These are phyloP conservation scores for Yamadazyma endophytica DNA, from an alignment of 805 yeast genomes.

Conservation along the genomic window DNA sequence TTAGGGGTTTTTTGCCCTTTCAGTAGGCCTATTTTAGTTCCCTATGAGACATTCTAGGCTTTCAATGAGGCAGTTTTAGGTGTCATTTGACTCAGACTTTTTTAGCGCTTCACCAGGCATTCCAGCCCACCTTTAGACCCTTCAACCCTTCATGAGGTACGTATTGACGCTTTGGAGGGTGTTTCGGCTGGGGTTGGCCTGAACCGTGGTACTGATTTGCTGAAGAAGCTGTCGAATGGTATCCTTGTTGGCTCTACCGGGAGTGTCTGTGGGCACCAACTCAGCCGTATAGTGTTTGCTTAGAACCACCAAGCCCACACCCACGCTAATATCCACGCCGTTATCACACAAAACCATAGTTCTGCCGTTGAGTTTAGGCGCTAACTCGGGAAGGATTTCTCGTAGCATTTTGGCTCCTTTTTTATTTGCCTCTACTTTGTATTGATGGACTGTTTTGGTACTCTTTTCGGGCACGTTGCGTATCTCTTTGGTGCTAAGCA, in stretches of 20 bases:
- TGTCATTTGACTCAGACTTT: too few species aligned
- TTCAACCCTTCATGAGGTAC: constrained; percentile 9
- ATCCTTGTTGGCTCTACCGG: constrained; percentile 38
- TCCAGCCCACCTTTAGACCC: too few species aligned
- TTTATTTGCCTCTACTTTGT: constrained; percentile 39
- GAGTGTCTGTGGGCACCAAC: too few species aligned
- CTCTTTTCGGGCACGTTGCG: constrained; percentile 7
- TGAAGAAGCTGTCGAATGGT: constrained; percentile 55
- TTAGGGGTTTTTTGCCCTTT: neutral
- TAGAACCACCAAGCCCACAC: constrained; percentile 52
- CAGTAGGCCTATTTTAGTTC: neutral
- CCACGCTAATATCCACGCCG: constrained; percentile 65
- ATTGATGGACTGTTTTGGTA: constrained; percentile 9
- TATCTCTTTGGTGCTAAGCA: constrained; percentile 18
- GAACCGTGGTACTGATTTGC: constrained; percentile 41
- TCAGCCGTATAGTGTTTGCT: constrained; percentile 45
- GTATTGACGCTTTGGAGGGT: constrained; percentile 70
- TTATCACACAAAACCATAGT: constrained; percentile 53
- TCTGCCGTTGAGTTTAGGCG: constrained; percentile 15
- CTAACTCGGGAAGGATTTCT: constrained; percentile 39
- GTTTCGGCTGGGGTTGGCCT: constrained; percentile 71
- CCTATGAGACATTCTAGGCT: neutral
- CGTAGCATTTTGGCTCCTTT: constrained; percentile 66
- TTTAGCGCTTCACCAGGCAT: too few species aligned
- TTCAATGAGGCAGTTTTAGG: too few species aligned